Base-by-base conservation (phyloP, 1,284 basidiomycete genomes). In the Meira nashicola region DNA sequence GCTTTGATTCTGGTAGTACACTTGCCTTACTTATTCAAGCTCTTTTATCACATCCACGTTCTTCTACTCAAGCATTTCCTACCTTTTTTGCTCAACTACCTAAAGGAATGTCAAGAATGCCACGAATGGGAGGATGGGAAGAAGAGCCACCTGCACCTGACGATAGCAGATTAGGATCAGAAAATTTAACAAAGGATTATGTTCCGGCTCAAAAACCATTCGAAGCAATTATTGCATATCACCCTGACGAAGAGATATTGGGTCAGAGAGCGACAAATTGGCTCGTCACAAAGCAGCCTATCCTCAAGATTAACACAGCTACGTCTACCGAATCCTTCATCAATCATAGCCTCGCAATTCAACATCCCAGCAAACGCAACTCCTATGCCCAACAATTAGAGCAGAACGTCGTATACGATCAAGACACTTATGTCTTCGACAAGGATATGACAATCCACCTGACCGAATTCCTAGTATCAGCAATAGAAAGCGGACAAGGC, bases 91-190 rank as follows among this genome's bases (percentile, higher is more conserved):
- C 50, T 14, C 23, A 28, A 14, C 14, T 53, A 17, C 50, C 50
- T 8, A 39, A 41, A 23, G 50, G 50, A 39, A 19, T 41, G 6
- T 23, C 17, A n/a, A 2, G 50, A 3, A 37, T 53, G 50, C 50
- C 50, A n/a, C 37, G 50, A 23, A 53, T 53, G 50, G 50, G 50
- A n/a, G 50, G 50, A 15, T 53, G 50, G 50, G 50, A 53, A 25
- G 38, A 53, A 41, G 7, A 53, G 28, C 50, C 50, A 39, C 50
- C 50, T 5, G 38, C 50, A 33, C 38, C 50, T 2, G 37, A 53
- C 15, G 50, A 53, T 41, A n/a, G n/a, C 38, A 5, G 50, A 25
- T 23, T 53, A 25, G 50, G 50, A 39, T 19, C 15, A n/a, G 50
- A 53, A 23, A 53, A 53, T 41, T 33, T 53, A 7, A 39, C 50